Conservation (phyloP, 495 filamentous ascomycete genomes). For the Hypoxylon cercidicola region DNA sequence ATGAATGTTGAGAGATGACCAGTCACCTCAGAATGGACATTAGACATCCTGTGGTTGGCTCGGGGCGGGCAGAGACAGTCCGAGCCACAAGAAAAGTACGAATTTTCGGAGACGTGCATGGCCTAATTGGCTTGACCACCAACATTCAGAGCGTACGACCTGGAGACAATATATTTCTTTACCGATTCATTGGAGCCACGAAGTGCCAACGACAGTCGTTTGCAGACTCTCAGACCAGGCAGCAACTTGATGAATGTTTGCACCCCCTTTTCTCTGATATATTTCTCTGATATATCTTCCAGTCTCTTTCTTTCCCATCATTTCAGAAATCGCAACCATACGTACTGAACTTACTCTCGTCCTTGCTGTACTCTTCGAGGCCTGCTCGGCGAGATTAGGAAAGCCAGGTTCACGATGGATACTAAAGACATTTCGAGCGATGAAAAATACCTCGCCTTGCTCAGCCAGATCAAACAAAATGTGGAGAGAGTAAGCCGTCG, state of each 20-base stretch:
- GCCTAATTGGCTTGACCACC: not conserved
- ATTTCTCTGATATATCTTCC: not conserved
- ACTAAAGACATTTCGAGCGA: not conserved
- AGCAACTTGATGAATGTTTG: not conserved
- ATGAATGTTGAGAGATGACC: too few relatives aligned
- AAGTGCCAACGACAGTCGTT: not conserved
- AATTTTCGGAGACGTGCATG: constrained; percentile 1
- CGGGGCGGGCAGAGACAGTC: not conserved
- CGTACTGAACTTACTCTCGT: not conserved
- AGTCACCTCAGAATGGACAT: too few relatives aligned
- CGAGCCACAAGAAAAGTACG: not conserved
- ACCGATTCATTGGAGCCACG: constrained; percentile 1
- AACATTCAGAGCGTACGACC: not conserved
- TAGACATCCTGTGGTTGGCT: constrained; percentile 1
- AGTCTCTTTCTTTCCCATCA: not conserved
- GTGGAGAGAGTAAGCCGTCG: constrained; percentile 15
- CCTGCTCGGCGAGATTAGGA: not conserved
- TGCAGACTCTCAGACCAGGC: not conserved
- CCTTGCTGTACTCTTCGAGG: not conserved
- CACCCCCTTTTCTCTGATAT: not conserved
- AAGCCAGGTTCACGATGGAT: constrained; percentile 9
- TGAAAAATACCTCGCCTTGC: not conserved
- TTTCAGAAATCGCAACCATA: not conserved
- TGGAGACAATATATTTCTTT: not conserved
- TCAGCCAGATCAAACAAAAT: constrained; percentile 1